Evolutionary conservation across 768 basidiomycete species (phyloP).

Genomic region (Agrocybe pediades): DNA sequence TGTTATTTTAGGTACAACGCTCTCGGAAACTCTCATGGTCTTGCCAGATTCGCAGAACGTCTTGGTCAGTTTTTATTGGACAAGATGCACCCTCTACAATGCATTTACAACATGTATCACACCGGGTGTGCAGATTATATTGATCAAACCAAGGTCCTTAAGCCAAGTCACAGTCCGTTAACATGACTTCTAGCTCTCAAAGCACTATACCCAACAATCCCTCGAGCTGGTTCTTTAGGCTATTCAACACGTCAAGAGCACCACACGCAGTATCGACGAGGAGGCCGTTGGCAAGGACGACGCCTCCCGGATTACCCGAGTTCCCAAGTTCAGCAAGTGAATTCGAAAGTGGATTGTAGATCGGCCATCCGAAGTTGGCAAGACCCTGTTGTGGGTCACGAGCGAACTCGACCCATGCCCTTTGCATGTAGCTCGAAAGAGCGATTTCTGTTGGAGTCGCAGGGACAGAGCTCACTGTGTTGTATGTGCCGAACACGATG

Average conservation of each 20-base stretch:
- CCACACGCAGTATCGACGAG: conserved; percentile 8
- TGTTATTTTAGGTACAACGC: no score
- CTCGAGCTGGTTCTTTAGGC: not conserved
- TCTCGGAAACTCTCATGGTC: no score
- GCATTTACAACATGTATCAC: no score
- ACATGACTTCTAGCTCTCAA: no score
- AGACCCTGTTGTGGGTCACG: conserved; percentile 33
- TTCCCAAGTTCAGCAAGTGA: conserved; percentile 20
- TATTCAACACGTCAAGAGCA: not conserved
- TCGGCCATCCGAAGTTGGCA: conserved; percentile 17
- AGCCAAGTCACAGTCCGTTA: no score
- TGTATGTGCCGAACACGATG: conserved; percentile 38
- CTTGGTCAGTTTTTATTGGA: no score
- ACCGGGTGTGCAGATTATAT: no score
- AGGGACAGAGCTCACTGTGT: conserved; percentile 20
- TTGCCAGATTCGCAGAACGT: no score
- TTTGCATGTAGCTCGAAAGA: conserved; percentile 35
- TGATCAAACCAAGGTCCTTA: no score
- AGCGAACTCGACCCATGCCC: conserved; percentile 43
- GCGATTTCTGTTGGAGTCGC: conserved; percentile 24
- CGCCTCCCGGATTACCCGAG: conserved; percentile 16
- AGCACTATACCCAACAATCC: not conserved
- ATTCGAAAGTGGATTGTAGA: conserved; percentile 8
- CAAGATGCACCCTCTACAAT: no score
- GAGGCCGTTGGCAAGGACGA: conserved; percentile 9